Evolutionary conservation across 2,329 filamentous ascomycete genomes (phyloP).

Genomic region (Phaeoacremonium minimum): DNA sequence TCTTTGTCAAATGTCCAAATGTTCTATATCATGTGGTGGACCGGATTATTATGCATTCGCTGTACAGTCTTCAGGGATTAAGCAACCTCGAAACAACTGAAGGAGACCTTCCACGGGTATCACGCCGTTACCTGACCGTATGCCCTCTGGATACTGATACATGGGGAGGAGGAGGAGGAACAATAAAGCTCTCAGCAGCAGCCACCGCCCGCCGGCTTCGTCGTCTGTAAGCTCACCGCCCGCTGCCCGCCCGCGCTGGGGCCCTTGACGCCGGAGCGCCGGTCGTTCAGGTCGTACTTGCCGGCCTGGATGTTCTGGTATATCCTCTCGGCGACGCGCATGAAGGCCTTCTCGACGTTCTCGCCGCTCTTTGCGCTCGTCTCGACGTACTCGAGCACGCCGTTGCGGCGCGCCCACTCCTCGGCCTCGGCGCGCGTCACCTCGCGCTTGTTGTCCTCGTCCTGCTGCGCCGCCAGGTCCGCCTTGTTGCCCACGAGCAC

Average conservation of each 20-base stretch:
- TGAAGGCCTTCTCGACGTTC: constrained; percentile 88
- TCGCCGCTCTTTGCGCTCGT: constrained; percentile 94
- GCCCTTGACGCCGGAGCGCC: constrained; percentile 86
- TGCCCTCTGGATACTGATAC: not conserved
- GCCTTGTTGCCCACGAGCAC: constrained; percentile 94
- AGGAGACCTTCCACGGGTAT: not conserved
- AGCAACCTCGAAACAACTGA: too few relatives aligned
- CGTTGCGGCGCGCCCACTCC: constrained; percentile 82
- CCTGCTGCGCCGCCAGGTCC: constrained; percentile 59
- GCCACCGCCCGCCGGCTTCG: constrained; percentile 32
- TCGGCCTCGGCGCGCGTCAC: constrained; percentile 81
- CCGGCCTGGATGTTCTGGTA: constrained; percentile 96
- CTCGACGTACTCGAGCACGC: constrained; percentile 90
- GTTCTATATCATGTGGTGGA: too few relatives aligned
- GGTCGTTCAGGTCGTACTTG: constrained; percentile 89
- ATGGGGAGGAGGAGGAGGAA: not conserved
- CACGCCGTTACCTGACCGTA: not conserved
- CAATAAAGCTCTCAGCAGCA: constrained; percentile 39
- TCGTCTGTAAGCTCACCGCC: constrained; percentile 40
- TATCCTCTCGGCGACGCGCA: constrained; percentile 91
- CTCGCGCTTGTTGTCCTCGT: constrained; percentile 63
- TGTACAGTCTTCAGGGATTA: too few relatives aligned
- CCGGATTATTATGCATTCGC: too few relatives aligned
- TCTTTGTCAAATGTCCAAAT: too few relatives aligned
- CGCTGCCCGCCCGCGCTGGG: constrained; percentile 40